phyloP scores from a whole-genome alignment of 306 rosid genomes.

The Ceratonia siliqua region DNA sequence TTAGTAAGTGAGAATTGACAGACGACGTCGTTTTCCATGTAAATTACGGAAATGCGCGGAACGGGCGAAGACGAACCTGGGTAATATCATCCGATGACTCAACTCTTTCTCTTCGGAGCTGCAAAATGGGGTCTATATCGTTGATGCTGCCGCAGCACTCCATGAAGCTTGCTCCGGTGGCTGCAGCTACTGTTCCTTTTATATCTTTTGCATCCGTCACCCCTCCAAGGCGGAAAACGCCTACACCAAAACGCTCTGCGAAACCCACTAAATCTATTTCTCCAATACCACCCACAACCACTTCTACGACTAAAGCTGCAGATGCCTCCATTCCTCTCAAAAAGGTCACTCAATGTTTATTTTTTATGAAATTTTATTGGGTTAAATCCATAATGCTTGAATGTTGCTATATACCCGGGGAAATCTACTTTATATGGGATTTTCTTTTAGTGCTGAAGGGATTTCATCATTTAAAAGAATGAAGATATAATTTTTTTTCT shows the following conservation, averaged over 20 bases:
- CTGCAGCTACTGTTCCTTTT: conserved; percentile 9
- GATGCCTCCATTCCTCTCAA: conserved; percentile 47
- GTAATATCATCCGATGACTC: background rate
- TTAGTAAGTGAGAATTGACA: background rate
- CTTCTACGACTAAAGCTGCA: conserved; percentile 10
- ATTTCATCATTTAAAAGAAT: background rate
- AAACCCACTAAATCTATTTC: conserved; percentile 43
- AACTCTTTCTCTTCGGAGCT: background rate
- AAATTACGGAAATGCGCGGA: background rate
- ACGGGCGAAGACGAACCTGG: background rate
- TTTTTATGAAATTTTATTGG: background rate
- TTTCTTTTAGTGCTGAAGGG: background rate
- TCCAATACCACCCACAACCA: conserved; percentile 22
- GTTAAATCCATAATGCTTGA: background rate
- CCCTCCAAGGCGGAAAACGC: conserved; percentile 31
- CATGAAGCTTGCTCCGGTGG: conserved; percentile 40
- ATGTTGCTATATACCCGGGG: background rate
- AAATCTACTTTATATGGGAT: background rate
- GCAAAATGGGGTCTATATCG: conserved; percentile 44
- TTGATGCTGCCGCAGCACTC: conserved; percentile 35
- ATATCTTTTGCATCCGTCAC: conserved; percentile 40
- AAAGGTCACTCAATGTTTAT: conserved; percentile 43
- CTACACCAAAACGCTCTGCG: conserved; percentile 45
- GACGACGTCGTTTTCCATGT: background rate
- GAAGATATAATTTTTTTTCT: background rate